Evolutionary conservation across 768 basidiomycete species (phyloP).

Genomic region (Tricholoma bakamatsutake): DNA sequence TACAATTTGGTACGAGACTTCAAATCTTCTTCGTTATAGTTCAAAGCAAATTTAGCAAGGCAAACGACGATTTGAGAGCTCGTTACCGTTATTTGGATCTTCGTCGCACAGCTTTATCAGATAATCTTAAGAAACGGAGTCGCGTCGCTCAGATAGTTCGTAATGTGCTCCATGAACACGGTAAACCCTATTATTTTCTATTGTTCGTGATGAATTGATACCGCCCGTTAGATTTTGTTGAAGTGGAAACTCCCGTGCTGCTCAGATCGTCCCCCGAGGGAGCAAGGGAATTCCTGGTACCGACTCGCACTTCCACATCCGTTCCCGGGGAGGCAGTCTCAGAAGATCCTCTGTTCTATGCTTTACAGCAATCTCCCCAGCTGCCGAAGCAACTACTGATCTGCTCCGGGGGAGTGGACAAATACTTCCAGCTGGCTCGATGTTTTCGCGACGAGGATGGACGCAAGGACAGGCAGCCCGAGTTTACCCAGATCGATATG

Average conservation of each 20-base stretch:
- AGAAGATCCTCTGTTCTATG: constrained; percentile 60
- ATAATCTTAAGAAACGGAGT: constrained; percentile 79
- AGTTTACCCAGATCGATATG: constrained; percentile 95
- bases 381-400: constrained; percentile 94
- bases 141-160: constrained; percentile 77
- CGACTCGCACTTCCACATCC: constrained; percentile 49
- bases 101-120: constrained; percentile 63
- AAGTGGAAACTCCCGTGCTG: constrained; percentile 90
- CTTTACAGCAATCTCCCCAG: constrained; percentile 91
- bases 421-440: constrained; percentile 88
- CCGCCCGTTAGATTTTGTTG: constrained; percentile 66
- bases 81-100: constrained; percentile 89
- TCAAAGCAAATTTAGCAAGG: constrained; percentile 34
- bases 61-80: constrained; percentile 81
- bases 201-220: constrained; percentile 8
- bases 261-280: constrained; percentile 92
- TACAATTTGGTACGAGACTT: constrained; percentile 60
- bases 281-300: constrained; percentile 90
- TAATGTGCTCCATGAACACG: constrained; percentile 64
- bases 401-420: constrained; percentile 82
- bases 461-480: constrained; percentile 90
- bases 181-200: constrained; percentile 28
- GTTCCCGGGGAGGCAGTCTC: constrained; percentile 13
- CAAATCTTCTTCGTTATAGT: background rate
- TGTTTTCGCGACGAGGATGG: constrained; percentile 98